phyloP scores from a whole-genome alignment of 345 rosid species.

The Pistacia atlantica region DNA sequence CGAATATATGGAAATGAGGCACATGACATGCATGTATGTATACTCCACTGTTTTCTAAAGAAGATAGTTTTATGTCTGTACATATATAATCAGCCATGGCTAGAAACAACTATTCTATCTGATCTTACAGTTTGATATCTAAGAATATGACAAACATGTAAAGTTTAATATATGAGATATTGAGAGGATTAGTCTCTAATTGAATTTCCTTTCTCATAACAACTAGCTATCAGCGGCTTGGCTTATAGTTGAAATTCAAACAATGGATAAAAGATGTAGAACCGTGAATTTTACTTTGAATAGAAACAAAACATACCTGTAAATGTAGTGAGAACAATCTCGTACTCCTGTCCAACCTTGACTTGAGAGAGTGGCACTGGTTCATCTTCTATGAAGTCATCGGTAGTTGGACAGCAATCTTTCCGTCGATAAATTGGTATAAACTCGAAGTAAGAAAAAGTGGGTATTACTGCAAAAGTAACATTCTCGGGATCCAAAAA shows the following conservation, averaged over 20 bases:
- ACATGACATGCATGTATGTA: not conserved
- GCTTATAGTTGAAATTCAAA: not conserved
- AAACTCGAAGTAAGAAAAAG: conserved; percentile 90
- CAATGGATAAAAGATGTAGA: not conserved
- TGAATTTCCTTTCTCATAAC: too few relatives aligned
- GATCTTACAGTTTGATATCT: not conserved
- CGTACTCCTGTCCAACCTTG: conserved; percentile 75
- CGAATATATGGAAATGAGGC: not conserved
- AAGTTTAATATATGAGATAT: not conserved
- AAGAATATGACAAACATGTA: not conserved
- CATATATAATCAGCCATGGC: not conserved
- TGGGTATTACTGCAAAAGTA: conserved; percentile 79
- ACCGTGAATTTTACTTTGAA: not conserved
- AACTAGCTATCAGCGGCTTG: too few relatives aligned
- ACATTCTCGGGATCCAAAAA: conserved; percentile 67
- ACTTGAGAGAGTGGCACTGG: conserved; percentile 82
- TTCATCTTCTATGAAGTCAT: conserved; percentile 73
- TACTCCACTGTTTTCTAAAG: not conserved
- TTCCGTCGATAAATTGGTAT: conserved; percentile 67
- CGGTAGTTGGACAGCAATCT: conserved; percentile 30
- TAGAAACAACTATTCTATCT: not conserved
- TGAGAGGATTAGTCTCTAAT: too few relatives aligned
- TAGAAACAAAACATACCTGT: conserved; percentile 55
- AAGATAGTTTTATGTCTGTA: not conserved
- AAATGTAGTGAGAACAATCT: conserved; percentile 90